Evolutionary conservation across 1,284 basidiomycete genomes (phyloP), one percentile per base, ranked within the genome.

Genomic region (Laetiporus sulphureus): DNA sequence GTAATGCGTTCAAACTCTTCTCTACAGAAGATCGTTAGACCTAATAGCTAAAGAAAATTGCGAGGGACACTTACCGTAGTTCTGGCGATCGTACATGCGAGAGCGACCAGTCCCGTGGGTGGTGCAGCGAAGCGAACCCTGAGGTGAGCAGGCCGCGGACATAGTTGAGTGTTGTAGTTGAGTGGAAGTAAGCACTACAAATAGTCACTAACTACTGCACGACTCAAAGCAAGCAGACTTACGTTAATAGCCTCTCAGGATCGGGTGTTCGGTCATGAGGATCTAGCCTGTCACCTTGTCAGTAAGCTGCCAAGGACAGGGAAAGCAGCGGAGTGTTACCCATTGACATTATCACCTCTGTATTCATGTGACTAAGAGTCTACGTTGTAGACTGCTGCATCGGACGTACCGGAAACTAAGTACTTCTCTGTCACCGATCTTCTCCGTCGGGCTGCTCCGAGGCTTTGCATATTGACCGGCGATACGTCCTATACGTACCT

Each of bases 401-500:
- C 11, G 53, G 55, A 50, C 64, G 32, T 47, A 88, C 82, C 91
- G 73, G 65, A 94, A 95, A 54, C 85, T 92, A 34, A 80, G 64
- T 1, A 92, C 77, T 54, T 84, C 73, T 38, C 69, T 68, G 47
- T 81, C 78, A 16, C 77, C 73, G 27, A 92, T 69, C 50, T 76
- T 80, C 61, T 99, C 95, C 16, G 79, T 92, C 4, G 74, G 71
- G 56, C 89, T 95, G 57, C 87, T 92, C 43, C 95, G 75, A 0
- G 95, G 95, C 64, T 98, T 98, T 23, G 93, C 95, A 54, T 97
- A 98, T 63, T 98, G 95, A 1, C 93, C 93, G 1, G 92, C 93
- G 52, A 96, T 95, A 21, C 93, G 77, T 5, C 91, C 91, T 48
- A 96, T 82, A 12, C 93, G 82, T 32, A 95, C 73, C 82, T 85